Conservation (phyloP, 345 rosid genomes). For the Citrus glauca region DNA sequence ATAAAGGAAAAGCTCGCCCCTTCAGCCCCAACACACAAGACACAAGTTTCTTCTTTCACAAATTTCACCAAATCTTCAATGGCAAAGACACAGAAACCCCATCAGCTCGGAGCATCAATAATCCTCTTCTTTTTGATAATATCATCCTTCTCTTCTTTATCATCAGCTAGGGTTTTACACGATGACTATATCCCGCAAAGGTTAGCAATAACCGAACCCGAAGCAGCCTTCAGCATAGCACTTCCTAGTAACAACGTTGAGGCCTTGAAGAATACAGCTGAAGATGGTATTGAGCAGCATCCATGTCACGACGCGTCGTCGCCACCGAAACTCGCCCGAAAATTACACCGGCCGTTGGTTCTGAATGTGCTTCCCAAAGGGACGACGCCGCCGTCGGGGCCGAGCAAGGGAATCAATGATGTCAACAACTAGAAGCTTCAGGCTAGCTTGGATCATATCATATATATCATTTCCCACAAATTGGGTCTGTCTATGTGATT, state of each 20-base stretch:
- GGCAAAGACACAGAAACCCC: not conserved
- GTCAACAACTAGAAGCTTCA: conserved; percentile 27
- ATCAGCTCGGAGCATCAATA: not conserved
- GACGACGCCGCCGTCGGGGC: conserved; percentile 40
- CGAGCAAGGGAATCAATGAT: conserved; percentile 45
- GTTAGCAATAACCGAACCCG: not conserved
- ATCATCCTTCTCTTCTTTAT: not conserved
- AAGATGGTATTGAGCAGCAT: not conserved
- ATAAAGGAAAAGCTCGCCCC: not conserved
- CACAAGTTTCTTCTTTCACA: not conserved
- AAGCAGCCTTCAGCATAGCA: not conserved
- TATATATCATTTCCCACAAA: too few relatives aligned
- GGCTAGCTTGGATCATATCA: not conserved
- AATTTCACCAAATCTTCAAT: not conserved
- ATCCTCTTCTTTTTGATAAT: not conserved
- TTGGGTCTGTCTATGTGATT: not conserved
- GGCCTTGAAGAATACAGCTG: not conserved
- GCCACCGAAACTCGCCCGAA: conserved; percentile 16
- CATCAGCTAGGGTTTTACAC: conserved; percentile 3
- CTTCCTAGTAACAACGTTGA: conserved; percentile 3
- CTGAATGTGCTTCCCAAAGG: conserved; percentile 64
- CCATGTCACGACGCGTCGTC: conserved; percentile 12
- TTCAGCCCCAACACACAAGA: not conserved
- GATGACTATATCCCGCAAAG: not conserved
- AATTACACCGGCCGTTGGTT: conserved; percentile 34